Conservation (phyloP, 2,329 filamentous ascomycete genomes). For the Periconia macrospinosa region DNA sequence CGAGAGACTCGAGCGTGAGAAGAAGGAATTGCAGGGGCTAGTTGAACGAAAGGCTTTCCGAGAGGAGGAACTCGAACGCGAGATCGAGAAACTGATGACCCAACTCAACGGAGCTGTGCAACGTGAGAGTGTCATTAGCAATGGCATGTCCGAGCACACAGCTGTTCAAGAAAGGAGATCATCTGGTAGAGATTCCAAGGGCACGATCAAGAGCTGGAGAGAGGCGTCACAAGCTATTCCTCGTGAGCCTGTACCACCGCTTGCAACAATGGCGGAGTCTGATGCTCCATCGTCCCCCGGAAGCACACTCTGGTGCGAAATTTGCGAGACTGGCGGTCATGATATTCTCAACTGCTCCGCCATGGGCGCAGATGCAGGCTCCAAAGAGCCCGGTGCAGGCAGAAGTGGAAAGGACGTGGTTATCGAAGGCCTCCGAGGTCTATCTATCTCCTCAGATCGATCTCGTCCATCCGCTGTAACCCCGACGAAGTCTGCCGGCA, state of each 20-base stretch:
- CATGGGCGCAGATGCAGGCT: slow-evolving; percentile 65
- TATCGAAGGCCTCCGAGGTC: slow-evolving; percentile 34
- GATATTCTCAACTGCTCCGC: slow-evolving; percentile 93
- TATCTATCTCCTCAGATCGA: slow-evolving; percentile 36
- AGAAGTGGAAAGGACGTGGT: slow-evolving; percentile 33
- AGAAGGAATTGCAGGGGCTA: slow-evolving; percentile 73
- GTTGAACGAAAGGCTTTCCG: slow-evolving; percentile 71
- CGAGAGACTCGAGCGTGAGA: slow-evolving; percentile 77
- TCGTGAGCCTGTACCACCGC: slow-evolving; percentile 46
- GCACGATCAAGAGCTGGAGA: slow-evolving; percentile 63
- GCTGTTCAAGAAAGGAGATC: slow-evolving; percentile 53
- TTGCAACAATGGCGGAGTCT: slow-evolving; percentile 72
- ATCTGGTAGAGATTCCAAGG: slow-evolving; percentile 67
- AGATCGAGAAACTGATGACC: slow-evolving; percentile 64
- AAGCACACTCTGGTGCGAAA: slow-evolving; percentile 84
- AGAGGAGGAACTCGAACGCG: slow-evolving; percentile 84
- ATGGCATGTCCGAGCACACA: slow-evolving; percentile 53
- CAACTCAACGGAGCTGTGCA: slow-evolving; percentile 45
- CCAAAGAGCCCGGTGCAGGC: slow-evolving; percentile 22
- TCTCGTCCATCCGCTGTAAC: slow-evolving; percentile 31
- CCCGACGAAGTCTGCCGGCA: slow-evolving; percentile 37
- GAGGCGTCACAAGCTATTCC: slow-evolving; percentile 32
- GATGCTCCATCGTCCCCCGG: slow-evolving; percentile 62
- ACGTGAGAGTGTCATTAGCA: slow-evolving; percentile 58
- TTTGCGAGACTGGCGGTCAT: slow-evolving; percentile 88